Conservation (phyloP, 108 stramenopile genomes). For the Asterionellopsis glacialis region DNA sequence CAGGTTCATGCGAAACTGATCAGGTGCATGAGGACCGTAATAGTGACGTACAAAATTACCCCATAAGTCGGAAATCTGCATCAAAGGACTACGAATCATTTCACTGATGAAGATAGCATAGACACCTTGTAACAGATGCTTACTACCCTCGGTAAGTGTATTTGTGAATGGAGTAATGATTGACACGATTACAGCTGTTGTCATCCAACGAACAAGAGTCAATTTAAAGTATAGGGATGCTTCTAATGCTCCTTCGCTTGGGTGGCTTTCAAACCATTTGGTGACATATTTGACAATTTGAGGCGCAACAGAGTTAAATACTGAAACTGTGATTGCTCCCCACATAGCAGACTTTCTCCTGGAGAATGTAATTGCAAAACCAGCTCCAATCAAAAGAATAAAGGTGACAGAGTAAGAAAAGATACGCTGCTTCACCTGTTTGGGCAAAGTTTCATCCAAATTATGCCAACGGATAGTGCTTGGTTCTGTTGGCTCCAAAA, state of each 20-base stretch:
- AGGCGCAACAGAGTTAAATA: constrained; percentile 7
- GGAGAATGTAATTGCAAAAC: constrained; percentile 14
- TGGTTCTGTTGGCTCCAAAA: constrained; percentile 26
- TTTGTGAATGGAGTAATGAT: constrained; percentile 17
- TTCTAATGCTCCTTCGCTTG: constrained; percentile 10
- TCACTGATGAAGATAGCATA: constrained; percentile 11
- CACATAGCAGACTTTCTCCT: constrained; percentile 18
- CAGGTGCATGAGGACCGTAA: neutral
- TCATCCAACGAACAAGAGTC: constrained; percentile 16
- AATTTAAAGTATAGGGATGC: constrained; percentile 19
- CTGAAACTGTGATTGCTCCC: constrained; percentile 2
- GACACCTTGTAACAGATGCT: neutral
- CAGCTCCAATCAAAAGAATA: neutral
- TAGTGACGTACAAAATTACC: constrained; percentile 15
- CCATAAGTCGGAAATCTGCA: constrained; percentile 1
- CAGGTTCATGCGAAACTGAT: constrained; percentile 16
- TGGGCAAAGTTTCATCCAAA: constrained; percentile 28
- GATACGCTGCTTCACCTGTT: constrained; percentile 12
- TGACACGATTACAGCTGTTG: constrained; percentile 11
- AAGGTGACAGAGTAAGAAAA: neutral
- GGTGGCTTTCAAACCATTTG: constrained; percentile 17
- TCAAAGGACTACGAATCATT: constrained; percentile 5
- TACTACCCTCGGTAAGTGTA: constrained; percentile 3
- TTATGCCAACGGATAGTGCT: constrained; percentile 48
- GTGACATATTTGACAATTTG: constrained; percentile 5